Conservation (phyloP, 352 stramenopile species). For the Globisporangium parvum region DNA sequence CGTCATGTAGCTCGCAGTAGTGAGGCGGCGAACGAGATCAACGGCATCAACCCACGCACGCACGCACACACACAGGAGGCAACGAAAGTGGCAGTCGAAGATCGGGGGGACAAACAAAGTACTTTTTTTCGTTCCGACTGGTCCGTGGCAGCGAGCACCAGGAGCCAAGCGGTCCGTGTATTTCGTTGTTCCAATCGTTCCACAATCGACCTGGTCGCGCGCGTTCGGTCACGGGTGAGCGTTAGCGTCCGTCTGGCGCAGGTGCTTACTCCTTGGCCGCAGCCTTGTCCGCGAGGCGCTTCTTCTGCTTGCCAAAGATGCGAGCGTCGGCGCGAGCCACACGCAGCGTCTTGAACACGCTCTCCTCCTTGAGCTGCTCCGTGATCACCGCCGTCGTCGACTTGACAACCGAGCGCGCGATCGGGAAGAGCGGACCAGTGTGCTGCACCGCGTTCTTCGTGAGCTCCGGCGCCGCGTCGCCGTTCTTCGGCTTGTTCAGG, state of each 20-base stretch:
- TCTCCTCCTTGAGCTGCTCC: slow-evolving; percentile 82
- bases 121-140: slow-evolving; percentile 12
- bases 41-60: too few species aligned
- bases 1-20: too few species aligned
- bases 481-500: slow-evolving; percentile 93
- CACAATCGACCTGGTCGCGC: slow-evolving; percentile 38
- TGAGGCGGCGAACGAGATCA: too few species aligned
- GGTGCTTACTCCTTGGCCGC: slow-evolving; percentile 72
- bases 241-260: slow-evolving; percentile 1
- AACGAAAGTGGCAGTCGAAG: neutral
- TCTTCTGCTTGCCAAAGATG: slow-evolving; percentile 86
- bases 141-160: neutral
- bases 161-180: neutral
- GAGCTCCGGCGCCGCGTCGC: slow-evolving; percentile 89
- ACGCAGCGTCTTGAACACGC: slow-evolving; percentile 79
- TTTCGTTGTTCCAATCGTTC: slow-evolving; percentile 49
- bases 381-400: slow-evolving; percentile 78
- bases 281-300: slow-evolving; percentile 87
- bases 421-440: slow-evolving; percentile 70
- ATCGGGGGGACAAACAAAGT: too few species aligned
- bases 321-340: slow-evolving; percentile 81
- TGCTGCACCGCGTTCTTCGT: slow-evolving; percentile 91
- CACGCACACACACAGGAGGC: too few species aligned
- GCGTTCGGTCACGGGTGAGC: neutral
- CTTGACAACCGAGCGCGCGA: slow-evolving; percentile 70